phyloP scores from a whole-genome alignment of 1,139 yeast species.

The Lodderomyces orthopsilosis region DNA sequence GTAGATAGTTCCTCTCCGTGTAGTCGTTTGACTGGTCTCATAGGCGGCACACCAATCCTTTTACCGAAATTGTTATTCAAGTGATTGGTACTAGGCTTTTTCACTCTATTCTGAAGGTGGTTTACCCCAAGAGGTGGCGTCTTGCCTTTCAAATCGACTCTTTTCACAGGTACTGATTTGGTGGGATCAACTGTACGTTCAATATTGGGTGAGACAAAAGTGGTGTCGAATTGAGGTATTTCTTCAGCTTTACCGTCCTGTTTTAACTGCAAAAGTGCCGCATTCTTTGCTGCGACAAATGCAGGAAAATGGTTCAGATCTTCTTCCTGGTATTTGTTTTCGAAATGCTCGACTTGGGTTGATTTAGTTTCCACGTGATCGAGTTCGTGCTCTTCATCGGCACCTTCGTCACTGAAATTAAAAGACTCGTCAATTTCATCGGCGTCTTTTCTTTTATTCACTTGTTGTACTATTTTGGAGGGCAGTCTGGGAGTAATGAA shows the following conservation, averaged over 20 bases:
- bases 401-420: constrained; percentile 61
- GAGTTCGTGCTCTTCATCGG: constrained; percentile 10
- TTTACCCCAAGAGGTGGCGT: constrained; percentile 19
- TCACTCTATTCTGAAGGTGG: constrained; percentile 9
- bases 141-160: constrained; percentile 24
- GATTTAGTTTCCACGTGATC: neutral
- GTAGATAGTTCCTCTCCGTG: constrained; percentile 2
- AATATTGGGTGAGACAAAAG: constrained; percentile 49
- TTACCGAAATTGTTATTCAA: constrained; percentile 10
- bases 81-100: constrained; percentile 10
- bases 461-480: constrained; percentile 16
- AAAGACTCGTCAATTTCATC: constrained; percentile 61
- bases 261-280: constrained; percentile 47
- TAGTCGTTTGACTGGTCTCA: neutral
- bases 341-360: neutral
- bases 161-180: constrained; percentile 56
- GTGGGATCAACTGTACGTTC: constrained; percentile 57
- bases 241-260: constrained; percentile 32
- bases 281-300: constrained; percentile 61
- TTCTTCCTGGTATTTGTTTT: neutral
- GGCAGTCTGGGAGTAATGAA: constrained; percentile 15
- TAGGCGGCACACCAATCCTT: constrained; percentile 14
- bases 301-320: constrained; percentile 19
- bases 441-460: constrained; percentile 22
- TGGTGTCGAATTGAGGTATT: constrained; percentile 46